Percentiles rank a stretch among this genome's conserved stretches.
These are phyloP conservation scores for Lachancea dasiensis DNA, from an alignment of 805 yeast species.

Conservation along the genomic window DNA sequence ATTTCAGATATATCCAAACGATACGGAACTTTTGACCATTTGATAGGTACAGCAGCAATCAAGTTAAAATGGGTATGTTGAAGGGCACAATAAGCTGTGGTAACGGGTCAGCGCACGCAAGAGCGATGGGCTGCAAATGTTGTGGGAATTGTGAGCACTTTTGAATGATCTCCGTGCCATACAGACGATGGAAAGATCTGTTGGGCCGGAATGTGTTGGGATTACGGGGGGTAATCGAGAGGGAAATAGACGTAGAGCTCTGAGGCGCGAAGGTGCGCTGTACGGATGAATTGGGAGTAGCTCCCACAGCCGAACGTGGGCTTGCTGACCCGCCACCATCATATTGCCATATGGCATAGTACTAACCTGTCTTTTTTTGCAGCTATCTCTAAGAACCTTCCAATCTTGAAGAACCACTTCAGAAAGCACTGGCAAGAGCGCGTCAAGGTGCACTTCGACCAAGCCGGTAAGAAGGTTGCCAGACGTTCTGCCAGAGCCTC, in stretches of 20 bases:
- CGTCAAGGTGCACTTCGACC: conserved; percentile 99
- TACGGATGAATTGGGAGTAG: no score
- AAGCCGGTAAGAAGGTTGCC: conserved; percentile 98
- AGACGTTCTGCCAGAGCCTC: conserved; percentile 93
- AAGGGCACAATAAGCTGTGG: not conserved
- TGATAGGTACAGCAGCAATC: conserved; percentile 28
- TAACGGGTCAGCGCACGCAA: no score
- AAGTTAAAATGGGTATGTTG: conserved; percentile 41
- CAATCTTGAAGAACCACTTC: conserved; percentile 99
- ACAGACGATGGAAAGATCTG: no score
- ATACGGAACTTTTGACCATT: conserved; percentile 2
- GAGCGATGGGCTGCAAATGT: no score
- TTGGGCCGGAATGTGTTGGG: no score
- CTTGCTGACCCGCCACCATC: not conserved
- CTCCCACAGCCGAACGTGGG: no score
- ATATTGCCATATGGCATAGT: not conserved
- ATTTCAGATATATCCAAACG: conserved; percentile 2
- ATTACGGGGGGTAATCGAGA: no score
- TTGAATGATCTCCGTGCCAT: no score
- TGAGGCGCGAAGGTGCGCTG: no score
- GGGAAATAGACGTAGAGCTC: no score
- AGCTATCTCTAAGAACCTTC: conserved; percentile 99
- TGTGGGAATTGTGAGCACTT: no score
- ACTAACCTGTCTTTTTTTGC: conserved; percentile 19
- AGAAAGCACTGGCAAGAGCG: conserved; percentile 99